These are phyloP conservation scores for Corylus americana DNA, from an alignment of 306 rosid genomes.

Conservation along the genomic window DNA sequence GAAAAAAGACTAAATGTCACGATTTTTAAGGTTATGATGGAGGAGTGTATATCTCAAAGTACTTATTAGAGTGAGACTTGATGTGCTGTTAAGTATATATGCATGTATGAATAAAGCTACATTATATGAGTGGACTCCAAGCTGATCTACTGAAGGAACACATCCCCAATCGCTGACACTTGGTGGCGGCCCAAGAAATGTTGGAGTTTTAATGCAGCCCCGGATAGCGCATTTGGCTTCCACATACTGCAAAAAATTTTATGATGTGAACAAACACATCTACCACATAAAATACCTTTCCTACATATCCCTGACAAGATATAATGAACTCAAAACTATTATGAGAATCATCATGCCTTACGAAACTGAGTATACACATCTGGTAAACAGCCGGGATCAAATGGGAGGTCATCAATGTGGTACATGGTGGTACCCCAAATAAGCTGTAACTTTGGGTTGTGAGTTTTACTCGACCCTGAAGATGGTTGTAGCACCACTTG, in stretches of 20 bases:
- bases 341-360: constrained; percentile 48
- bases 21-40: neutral
- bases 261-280: constrained; percentile 20
- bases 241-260: constrained; percentile 57
- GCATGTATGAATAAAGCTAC: constrained; percentile 41
- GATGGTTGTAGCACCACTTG: constrained; percentile 42
- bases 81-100: neutral
- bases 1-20: neutral
- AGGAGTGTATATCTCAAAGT: neutral
- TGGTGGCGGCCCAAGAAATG: constrained; percentile 77
- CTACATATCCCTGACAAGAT: neutral
- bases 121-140: constrained; percentile 59
- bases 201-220: constrained; percentile 68
- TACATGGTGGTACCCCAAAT: constrained; percentile 97
- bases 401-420: constrained; percentile 84
- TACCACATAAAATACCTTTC: constrained; percentile 2
- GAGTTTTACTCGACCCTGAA: constrained; percentile 28
- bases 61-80: constrained; percentile 8
- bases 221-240: constrained; percentile 72
- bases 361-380: constrained; percentile 95
- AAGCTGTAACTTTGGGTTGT: constrained; percentile 54
- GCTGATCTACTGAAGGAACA: constrained; percentile 66
- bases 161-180: constrained; percentile 71
- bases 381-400: constrained; percentile 54
- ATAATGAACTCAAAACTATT: constrained; percentile 20